Percentiles rank a stretch among this genome's conserved stretches.
These are phyloP conservation scores for Cunninghamia lanceolata DNA, from an alignment of 75 land plant species.

Conservation along the genomic window DNA sequence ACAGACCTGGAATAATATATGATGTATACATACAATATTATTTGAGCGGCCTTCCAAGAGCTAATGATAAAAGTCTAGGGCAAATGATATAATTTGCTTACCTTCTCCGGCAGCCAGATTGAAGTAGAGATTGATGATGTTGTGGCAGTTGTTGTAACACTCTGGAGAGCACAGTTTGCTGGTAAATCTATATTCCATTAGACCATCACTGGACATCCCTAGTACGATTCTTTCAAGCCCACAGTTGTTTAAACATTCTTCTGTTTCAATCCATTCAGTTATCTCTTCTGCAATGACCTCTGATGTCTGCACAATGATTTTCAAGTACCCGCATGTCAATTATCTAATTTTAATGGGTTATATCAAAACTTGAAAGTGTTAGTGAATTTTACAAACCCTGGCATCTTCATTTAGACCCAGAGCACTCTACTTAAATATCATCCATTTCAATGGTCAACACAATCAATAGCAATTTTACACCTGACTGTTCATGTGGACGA, in stretches of 20 bases:
- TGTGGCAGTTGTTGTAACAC: conserved; percentile 36
- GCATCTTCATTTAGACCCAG: too few relatives aligned
- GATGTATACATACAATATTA: background rate
- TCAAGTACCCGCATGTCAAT: too few relatives aligned
- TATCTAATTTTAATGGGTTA: too few relatives aligned
- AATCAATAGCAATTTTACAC: too few relatives aligned
- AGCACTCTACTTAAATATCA: too few relatives aligned
- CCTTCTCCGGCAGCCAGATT: conserved; percentile 42
- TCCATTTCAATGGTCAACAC: too few relatives aligned
- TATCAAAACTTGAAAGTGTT: too few relatives aligned
- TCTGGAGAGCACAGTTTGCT: conserved; percentile 21
- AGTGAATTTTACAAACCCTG: too few relatives aligned
- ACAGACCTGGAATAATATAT: conserved; percentile 12
- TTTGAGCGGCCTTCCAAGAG: background rate
- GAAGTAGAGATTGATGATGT: conserved; percentile 37
- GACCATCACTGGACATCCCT: conserved; percentile 32
- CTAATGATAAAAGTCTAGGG: background rate
- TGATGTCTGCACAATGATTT: background rate
- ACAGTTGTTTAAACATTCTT: conserved; percentile 21
- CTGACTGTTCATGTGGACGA: too few relatives aligned
- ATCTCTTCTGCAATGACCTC: background rate
- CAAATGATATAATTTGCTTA: background rate
- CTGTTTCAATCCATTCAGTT: background rate
- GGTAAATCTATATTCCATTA: conserved; percentile 15
- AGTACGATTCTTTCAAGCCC: conserved; percentile 28